These are phyloP conservation scores for Penicillium sp. DNA, from an alignment of 2,329 filamentous ascomycete genomes.

Conservation along the genomic window DNA sequence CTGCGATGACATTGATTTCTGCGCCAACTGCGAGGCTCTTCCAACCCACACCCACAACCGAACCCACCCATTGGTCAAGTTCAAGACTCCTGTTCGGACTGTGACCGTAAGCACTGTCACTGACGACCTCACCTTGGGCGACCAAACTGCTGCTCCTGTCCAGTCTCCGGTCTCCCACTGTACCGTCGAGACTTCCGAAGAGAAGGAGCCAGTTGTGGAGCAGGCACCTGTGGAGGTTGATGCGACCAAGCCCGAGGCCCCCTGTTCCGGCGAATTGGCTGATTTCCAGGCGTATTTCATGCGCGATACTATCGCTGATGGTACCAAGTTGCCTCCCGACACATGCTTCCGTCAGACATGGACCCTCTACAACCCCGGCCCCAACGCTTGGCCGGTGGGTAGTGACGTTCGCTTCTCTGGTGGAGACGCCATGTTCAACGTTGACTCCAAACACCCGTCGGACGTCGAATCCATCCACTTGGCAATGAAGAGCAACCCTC, in stretches of 20 bases:
- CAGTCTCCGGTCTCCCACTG: conserved; percentile 3
- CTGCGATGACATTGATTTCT: conserved; percentile 93
- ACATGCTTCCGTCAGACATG: conserved; percentile 84
- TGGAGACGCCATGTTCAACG: conserved; percentile 93
- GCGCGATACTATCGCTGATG: conserved; percentile 75
- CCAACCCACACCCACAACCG: conserved; percentile 84
- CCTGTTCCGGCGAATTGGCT: neutral
- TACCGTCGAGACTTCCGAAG: conserved; percentile 26
- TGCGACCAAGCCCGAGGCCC: conserved; percentile 33
- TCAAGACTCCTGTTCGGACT: conserved; percentile 87
- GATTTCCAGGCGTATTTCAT: conserved; percentile 66
- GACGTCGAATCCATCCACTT: conserved; percentile 72
- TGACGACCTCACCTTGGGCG: conserved; percentile 76
- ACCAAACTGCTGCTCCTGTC: conserved; percentile 48
- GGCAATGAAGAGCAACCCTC: conserved; percentile 79
- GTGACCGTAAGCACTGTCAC: conserved; percentile 83
- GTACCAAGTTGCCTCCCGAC: conserved; percentile 68
- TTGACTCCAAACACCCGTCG: conserved; percentile 77
- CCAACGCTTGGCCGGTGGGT: conserved; percentile 77
- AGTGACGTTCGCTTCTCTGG: conserved; percentile 89
- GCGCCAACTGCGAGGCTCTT: conserved; percentile 85
- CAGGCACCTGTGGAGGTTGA: conserved; percentile 23
- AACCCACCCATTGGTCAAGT: conserved; percentile 96
- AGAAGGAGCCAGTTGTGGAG: conserved; percentile 19
- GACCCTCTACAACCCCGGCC: conserved; percentile 84